Conservation (phyloP, 495 filamentous ascomycete species). For the Zalerion maritima region DNA sequence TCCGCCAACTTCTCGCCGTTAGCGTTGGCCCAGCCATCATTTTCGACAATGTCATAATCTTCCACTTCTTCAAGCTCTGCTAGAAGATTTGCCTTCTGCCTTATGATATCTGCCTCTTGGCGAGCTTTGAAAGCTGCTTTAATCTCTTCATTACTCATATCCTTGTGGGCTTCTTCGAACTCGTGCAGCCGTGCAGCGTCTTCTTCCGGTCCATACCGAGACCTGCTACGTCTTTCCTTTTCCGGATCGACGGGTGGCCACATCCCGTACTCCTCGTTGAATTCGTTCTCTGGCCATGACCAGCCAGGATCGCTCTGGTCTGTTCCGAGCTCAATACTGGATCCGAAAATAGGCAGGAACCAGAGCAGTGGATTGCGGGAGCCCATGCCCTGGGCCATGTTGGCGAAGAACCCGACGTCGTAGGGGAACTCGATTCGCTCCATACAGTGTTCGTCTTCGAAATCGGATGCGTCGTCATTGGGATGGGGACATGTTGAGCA, state of each 20-base stretch:
- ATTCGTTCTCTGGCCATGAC: slow-evolving; percentile 68
- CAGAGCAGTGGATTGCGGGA: slow-evolving; percentile 29
- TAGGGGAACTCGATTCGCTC: slow-evolving; percentile 73
- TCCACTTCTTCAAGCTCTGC: slow-evolving; percentile 29
- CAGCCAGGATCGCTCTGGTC: slow-evolving; percentile 33
- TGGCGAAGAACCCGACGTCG: slow-evolving; percentile 75
- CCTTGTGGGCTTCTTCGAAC: slow-evolving; percentile 20
- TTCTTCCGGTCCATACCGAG: slow-evolving; percentile 16
- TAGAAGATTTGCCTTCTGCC: slow-evolving; percentile 14
- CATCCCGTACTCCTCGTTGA: slow-evolving; percentile 50
- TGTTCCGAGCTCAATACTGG: slow-evolving; percentile 16
- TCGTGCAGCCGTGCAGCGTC: slow-evolving; percentile 3
- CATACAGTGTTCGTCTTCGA: slow-evolving; percentile 30
- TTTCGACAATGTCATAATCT: slow-evolving; percentile 19
- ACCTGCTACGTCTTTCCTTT: slow-evolving; percentile 41
- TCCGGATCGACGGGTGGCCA: slow-evolving; percentile 94
- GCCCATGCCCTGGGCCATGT: slow-evolving; percentile 65
- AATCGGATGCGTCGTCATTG: slow-evolving; percentile 21
- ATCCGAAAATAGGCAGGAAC: slow-evolving; percentile 33
- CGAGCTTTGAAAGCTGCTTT: slow-evolving; percentile 23
- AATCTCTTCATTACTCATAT: slow-evolving; percentile 29
- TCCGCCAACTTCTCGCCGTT: slow-evolving; percentile 79
- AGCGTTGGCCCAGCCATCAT: slow-evolving; percentile 57
- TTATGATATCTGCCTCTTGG: slow-evolving; percentile 13
- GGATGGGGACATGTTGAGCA: slow-evolving; percentile 45